Evolutionary conservation across 1,284 basidiomycete genomes (phyloP).

Genomic region (Anthracocystis panici-leucophaei): DNA sequence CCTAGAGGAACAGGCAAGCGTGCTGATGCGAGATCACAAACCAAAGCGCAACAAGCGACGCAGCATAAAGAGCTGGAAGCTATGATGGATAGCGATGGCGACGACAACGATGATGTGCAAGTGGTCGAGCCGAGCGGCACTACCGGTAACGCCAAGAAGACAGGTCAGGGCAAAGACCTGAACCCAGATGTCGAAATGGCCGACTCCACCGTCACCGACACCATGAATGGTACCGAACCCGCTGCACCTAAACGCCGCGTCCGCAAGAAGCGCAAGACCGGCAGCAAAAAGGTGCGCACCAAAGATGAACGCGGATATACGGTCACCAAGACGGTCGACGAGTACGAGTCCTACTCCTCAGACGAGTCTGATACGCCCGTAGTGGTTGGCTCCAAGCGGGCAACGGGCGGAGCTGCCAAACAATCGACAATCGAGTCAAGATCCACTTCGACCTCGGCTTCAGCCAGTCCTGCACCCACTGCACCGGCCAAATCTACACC

Average conservation of each 20-base stretch:
- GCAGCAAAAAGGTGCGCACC: constrained; percentile 51
- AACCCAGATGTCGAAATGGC: constrained; percentile 42
- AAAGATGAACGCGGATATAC: constrained; percentile 66
- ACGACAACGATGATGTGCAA: constrained; percentile 28
- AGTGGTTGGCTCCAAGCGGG: constrained; percentile 28
- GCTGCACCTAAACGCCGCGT: constrained; percentile 39
- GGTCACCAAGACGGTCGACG: constrained; percentile 53
- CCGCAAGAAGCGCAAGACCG: constrained; percentile 60
- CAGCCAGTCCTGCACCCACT: constrained; percentile 31
- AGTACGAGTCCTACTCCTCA: constrained; percentile 61
- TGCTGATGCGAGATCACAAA: constrained; percentile 37
- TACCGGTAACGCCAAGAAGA: constrained; percentile 3
- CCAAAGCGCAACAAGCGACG: constrained; percentile 30
- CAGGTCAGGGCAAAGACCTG: constrained; percentile 32
- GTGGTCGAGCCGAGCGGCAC: constrained; percentile 32
- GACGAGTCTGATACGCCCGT: constrained; percentile 53
- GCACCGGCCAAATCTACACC: constrained; percentile 29
- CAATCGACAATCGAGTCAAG: constrained; percentile 12
- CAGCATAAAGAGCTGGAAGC: constrained; percentile 48
- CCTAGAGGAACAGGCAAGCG: constrained; percentile 39
- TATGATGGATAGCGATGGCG: constrained; percentile 48
- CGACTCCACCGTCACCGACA: constrained; percentile 37
- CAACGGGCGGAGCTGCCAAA: constrained; percentile 11
- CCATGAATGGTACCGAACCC: constrained; percentile 43
- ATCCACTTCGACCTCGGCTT: constrained; percentile 28